Evolutionary conservation across 768 basidiomycete species (phyloP).

Genomic region (Clitopilus hobsonii): DNA sequence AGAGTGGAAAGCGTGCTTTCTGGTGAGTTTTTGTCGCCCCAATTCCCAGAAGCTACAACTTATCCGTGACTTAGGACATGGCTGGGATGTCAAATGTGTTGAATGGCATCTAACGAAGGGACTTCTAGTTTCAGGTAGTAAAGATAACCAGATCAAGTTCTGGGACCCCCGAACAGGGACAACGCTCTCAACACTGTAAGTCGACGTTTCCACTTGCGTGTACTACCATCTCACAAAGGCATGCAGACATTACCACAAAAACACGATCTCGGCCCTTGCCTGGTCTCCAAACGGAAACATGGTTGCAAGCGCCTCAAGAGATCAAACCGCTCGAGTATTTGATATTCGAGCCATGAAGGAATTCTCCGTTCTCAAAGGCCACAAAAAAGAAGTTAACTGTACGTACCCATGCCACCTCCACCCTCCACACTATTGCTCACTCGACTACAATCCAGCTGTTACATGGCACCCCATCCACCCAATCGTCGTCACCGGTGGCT

Average conservation of each 20-base stretch:
- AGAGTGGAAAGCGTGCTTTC: constrained; percentile 84
- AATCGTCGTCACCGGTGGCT: constrained; percentile 88
- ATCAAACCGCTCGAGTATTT: constrained; percentile 92
- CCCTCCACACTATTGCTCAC: neutral
- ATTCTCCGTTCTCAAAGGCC: constrained; percentile 85
- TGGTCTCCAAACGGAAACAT: constrained; percentile 96
- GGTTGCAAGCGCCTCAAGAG: constrained; percentile 91
- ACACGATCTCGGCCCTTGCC: constrained; percentile 86
- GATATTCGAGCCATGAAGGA: constrained; percentile 99
- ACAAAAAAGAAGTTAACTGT: constrained; percentile 99
- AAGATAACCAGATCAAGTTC: constrained; percentile 98
- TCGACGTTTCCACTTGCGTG: constrained; percentile 3
- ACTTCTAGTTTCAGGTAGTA: constrained; percentile 89
- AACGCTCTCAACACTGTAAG: constrained; percentile 84
- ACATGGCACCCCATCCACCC: constrained; percentile 97
- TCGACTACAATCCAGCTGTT: constrained; percentile 48
- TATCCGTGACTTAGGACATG: constrained; percentile 75
- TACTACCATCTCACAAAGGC: neutral
- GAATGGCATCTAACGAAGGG: constrained; percentile 99
- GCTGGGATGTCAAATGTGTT: constrained; percentile 98
- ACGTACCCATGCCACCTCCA: constrained; percentile 25
- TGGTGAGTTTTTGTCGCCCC: constrained; percentile 38
- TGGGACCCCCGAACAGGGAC: constrained; percentile 97
- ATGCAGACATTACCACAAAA: constrained; percentile 92
- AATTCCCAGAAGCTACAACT: neutral